phyloP scores from a whole-genome alignment of 1,284 basidiomycete genomes.

The Leccinum angustisporum region DNA sequence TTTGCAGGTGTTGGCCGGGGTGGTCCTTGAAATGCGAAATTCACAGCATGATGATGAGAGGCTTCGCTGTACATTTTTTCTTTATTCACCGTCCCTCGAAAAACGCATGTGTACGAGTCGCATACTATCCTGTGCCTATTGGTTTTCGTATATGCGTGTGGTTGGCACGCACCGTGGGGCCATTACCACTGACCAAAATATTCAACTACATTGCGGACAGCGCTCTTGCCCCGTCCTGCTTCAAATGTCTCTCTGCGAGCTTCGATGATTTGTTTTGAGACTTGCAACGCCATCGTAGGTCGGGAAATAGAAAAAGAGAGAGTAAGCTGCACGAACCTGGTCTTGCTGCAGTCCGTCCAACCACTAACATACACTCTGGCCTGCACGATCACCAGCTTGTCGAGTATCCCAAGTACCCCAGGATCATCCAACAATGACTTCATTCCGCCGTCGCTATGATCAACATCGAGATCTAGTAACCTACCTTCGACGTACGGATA shows the following conservation, averaged over 20 bases:
- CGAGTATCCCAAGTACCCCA: conserved; percentile 49
- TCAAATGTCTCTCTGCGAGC: conserved; percentile 17
- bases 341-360: conserved; percentile 32
- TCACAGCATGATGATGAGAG: too few relatives aligned
- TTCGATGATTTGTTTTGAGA: conserved; percentile 31
- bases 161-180: too few relatives aligned
- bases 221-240: conserved; percentile 1
- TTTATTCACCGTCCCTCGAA: too few relatives aligned
- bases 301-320: background rate
- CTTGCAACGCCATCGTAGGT: background rate
- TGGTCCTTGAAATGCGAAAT: conserved; percentile 63
- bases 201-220: too few relatives aligned
- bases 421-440: conserved; percentile 41
- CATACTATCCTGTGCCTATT: too few relatives aligned
- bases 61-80: too few relatives aligned
- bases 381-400: conserved; percentile 46
- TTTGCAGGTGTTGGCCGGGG: conserved; percentile 89
- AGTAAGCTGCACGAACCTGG: conserved; percentile 32
- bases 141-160: too few relatives aligned
- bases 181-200: too few relatives aligned
- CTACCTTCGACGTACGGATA: conserved; percentile 19
- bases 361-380: conserved; percentile 48
- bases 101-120: too few relatives aligned
- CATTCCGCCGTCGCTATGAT: background rate
- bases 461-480: conserved; percentile 26